These are phyloP conservation scores for Shiraia sp. DNA, from an alignment of 2,329 filamentous ascomycete species.

Conservation along the genomic window DNA sequence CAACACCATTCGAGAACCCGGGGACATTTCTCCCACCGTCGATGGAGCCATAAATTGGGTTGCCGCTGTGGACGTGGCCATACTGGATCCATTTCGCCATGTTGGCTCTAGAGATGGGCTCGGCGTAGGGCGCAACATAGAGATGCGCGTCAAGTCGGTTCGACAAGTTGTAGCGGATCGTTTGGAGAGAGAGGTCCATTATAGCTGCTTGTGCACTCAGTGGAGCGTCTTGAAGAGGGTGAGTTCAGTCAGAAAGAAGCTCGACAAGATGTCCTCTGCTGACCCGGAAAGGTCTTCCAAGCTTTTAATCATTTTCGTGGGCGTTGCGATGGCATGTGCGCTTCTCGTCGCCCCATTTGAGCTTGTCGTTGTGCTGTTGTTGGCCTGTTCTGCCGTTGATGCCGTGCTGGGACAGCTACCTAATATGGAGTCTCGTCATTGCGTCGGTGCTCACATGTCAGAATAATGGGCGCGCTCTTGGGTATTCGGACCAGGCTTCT, in stretches of 20 bases:
- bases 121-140: neutral
- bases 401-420: neutral
- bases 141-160: neutral
- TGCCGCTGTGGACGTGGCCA: neutral
- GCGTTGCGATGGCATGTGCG: constrained; percentile 1
- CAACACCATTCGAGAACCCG: neutral
- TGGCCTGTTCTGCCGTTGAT: neutral
- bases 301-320: neutral
- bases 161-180: neutral
- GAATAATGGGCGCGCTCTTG: constrained; percentile 1
- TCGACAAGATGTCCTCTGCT: neutral
- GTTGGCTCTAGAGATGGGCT: neutral
- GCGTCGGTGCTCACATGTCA: neutral
- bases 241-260: neutral
- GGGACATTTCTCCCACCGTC: neutral
- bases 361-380: neutral
- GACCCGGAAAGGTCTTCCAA: neutral
- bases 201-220: neutral
- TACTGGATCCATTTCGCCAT: neutral
- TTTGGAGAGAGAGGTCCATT: neutral
- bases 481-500: neutral
- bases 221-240: neutral
- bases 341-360: neutral
- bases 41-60: neutral
- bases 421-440: neutral